Evolutionary conservation across 768 basidiomycete genomes (phyloP).

Genomic region (Leccinum pellstonianum): DNA sequence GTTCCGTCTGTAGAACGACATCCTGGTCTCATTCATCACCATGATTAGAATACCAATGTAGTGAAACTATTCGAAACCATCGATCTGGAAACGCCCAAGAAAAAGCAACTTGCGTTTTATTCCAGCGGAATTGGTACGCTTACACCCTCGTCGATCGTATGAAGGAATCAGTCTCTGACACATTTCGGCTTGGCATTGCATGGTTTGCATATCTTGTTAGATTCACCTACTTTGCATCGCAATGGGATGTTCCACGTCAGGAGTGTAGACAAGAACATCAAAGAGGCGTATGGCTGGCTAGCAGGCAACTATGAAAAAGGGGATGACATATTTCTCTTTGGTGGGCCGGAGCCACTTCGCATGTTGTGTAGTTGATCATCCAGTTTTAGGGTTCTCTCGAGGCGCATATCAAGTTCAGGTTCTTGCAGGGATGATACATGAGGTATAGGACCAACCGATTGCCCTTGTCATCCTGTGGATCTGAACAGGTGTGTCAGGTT

Average conservation of each 20-base stretch:
- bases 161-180: neutral
- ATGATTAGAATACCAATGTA: neutral
- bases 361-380: neutral
- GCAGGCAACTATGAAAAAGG: neutral
- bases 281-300: neutral
- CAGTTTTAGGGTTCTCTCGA: neutral
- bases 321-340: neutral
- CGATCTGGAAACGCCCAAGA: neutral
- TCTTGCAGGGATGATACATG: neutral
- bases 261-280: neutral
- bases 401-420: neutral
- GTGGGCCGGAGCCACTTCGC: neutral
- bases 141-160: too few relatives aligned
- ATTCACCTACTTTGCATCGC: neutral
- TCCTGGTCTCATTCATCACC: neutral
- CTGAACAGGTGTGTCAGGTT: neutral
- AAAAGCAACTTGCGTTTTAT: neutral
- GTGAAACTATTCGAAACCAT: neutral
- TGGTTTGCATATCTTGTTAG: neutral
- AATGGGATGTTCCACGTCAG: neutral
- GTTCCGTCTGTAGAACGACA: neutral
- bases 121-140: neutral
- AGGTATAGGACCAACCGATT: neutral
- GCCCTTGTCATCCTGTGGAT: too few relatives aligned
- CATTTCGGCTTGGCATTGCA: neutral